Evolutionary conservation across 2,329 filamentous ascomycete species (phyloP), one percentile per base, ranked within the genome.

Genomic region (Pseudogymnoascus sp.): DNA sequence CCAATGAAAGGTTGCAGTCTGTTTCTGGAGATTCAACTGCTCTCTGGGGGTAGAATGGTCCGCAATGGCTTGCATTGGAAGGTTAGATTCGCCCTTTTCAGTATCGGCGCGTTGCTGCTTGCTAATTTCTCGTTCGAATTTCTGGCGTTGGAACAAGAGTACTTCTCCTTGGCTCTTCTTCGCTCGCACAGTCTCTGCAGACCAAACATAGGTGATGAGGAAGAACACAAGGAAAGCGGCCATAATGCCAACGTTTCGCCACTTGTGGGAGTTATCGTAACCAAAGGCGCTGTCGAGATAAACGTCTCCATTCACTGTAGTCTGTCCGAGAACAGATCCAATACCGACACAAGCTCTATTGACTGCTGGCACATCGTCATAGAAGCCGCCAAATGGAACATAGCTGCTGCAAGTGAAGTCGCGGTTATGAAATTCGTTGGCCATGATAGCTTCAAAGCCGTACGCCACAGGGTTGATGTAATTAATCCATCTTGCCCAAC

Each of bases 81-180:
- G 64, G 57, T 68, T 64, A n/a, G 41, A 9, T 16, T 54, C 50
- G 8, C 64, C 60, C 32, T 63, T 62, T 30, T 69, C 35, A 22
- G 58, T 57, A 3, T 34, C 59, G 6, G 47, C 32, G 38, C 30
- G 61, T 25, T 18, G 38, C 25, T 54, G 39, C 28, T 63, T 60
- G 9, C 63, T 57, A 54, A 67, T 66, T 37, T 66, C 65, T 20
- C 70, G 68, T n/a, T 60, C 57, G 9, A 47, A 30, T 28, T 47
- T 47, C 14, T 22, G 22, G 22, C 86, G 82, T 62, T 85, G 86
- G 77, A 91, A 91, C 28, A 91, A 80, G 4, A 91, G 76, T 11
- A 91, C 85, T 69, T 91, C 88, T 60, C 88, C 88, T 78, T 89
- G 91, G 30, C 86, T 89, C 71, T 87, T 87, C 72, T 85, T 83